Percentiles rank a stretch among this genome's conserved stretches.
These are phyloP conservation scores for Rhinocladiella similis DNA, from an alignment of 2,329 filamentous ascomycete species.

Conservation along the genomic window DNA sequence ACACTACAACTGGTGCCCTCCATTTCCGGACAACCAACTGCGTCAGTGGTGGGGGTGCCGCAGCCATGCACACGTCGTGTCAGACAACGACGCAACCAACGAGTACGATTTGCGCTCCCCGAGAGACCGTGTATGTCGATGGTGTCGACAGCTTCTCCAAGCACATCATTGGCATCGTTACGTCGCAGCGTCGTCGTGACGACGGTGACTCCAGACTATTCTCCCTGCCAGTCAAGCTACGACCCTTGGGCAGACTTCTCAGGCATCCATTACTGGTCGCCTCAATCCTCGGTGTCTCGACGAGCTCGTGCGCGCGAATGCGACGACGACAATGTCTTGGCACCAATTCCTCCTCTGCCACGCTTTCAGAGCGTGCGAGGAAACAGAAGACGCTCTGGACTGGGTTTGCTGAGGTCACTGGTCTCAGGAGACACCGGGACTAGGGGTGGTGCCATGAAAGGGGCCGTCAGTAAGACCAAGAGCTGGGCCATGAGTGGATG, in stretches of 20 bases:
- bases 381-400: background rate
- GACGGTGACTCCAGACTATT: background rate
- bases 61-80: too few relatives aligned
- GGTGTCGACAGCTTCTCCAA: too few relatives aligned
- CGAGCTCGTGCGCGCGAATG: too few relatives aligned
- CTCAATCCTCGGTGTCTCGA: background rate
- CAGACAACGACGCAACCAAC: too few relatives aligned
- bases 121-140: too few relatives aligned
- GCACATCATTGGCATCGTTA: too few relatives aligned
- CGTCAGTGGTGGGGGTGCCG: too few relatives aligned
- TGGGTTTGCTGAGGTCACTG: background rate
- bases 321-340: background rate
- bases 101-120: too few relatives aligned
- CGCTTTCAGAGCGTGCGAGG: background rate
- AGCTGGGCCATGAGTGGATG: slow-evolving; percentile 3
- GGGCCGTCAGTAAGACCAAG: background rate
- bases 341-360: background rate
- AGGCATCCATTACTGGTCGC: background rate
- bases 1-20: background rate
- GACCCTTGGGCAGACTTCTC: slow-evolving; percentile 14
- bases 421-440: background rate
- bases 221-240: background rate
- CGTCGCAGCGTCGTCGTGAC: too few relatives aligned
- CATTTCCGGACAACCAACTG: too few relatives aligned
- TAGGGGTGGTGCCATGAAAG: background rate